Evolutionary conservation across 371 early-diverging fungal genomes (phyloP).

Genomic region (Mortierella sp.): DNA sequence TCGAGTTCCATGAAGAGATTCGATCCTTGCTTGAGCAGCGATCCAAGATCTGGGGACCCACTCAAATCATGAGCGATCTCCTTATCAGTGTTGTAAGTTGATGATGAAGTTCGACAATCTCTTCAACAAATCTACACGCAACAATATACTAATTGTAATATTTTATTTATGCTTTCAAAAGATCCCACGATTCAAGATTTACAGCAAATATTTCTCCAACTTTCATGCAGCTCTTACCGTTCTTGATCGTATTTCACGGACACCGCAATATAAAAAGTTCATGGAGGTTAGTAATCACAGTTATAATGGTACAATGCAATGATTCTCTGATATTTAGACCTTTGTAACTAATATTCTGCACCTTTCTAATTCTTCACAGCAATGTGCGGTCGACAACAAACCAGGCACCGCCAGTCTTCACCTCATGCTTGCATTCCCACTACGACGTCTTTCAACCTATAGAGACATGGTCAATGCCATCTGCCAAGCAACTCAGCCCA

Average conservation of each 20-base stretch:
- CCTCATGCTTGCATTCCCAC: slow-evolving; percentile 43
- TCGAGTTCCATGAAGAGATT: slow-evolving; percentile 41
- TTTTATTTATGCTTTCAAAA: slow-evolving; percentile 6
- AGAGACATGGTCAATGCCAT: slow-evolving; percentile 39
- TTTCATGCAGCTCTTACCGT: slow-evolving; percentile 39
- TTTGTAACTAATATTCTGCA: not conserved
- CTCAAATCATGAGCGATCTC: slow-evolving; percentile 54
- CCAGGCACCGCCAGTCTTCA: slow-evolving; percentile 52
- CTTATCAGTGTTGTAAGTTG: slow-evolving; percentile 33
- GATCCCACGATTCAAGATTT: slow-evolving; percentile 53
- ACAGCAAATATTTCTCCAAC: slow-evolving; percentile 51
- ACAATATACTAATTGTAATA: not conserved
- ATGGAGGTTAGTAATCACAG: slow-evolving; percentile 26
- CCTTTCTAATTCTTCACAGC: slow-evolving; percentile 6
- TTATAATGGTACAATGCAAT: no score
- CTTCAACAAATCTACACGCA: no score
- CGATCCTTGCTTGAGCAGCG: slow-evolving; percentile 36
- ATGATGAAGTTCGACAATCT: not conserved
- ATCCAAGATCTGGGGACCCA: slow-evolving; percentile 55
- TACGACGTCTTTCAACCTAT: slow-evolving; percentile 37
- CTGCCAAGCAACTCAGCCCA: slow-evolving; percentile 40
- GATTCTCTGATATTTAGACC: not conserved
- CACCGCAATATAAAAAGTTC: slow-evolving; percentile 40
- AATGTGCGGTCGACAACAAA: slow-evolving; percentile 38
- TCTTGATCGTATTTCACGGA: slow-evolving; percentile 50